Evolutionary conservation across 352 stramenopile genomes (phyloP), one percentile per base, ranked within the genome.

Genomic region (Phytophthora capsici): DNA sequence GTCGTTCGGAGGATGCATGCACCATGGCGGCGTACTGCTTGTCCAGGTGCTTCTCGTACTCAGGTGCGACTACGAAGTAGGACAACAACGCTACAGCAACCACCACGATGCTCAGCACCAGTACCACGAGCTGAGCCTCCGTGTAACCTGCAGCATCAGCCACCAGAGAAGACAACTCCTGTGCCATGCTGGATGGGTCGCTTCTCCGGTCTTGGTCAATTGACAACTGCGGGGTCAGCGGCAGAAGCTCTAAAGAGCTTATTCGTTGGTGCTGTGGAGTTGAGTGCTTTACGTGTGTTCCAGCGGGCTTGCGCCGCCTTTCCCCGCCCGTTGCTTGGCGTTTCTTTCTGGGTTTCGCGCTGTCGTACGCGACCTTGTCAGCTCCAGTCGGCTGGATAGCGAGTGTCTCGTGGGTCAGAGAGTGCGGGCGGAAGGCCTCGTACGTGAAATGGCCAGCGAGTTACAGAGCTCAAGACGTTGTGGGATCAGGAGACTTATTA

Each of bases 1-100:
- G 57, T 10, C 57, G 64, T 41, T 61, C 51, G 7, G 65, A 57
- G 6, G 78, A 71, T n/a, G 72, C 63, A 7, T 82, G 73, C 2
- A 67, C 54, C 16, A 80, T 69, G 7, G 72, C 69, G 4, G 75
- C 72, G 56, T 78, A 87, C 71, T 88, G 70, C 60, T 88, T 82
- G 40, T 89, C 69, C 23, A 91, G 69, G 12, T 71, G 82, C 67
- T 90, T 90, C 55, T 91, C 80, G 68, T 83, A 91, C 64, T 93
- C 84, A 3, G 84, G 82, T 10, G 84, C 84, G 17, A 92, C 81
- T 17, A 93, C 84, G 43, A 91, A 93, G 64, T 93, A 93, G 32
- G 82, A 93, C n/a, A 93, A 71, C 23, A 93, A 58, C 28, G 78
- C 84, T 16, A 89, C 74, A 20, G 59, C 72, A 25, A 90, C 63